Evolutionary conservation across 2,329 filamentous ascomycete species (phyloP).

Genomic region (Pseudogymnoascus sp.): DNA sequence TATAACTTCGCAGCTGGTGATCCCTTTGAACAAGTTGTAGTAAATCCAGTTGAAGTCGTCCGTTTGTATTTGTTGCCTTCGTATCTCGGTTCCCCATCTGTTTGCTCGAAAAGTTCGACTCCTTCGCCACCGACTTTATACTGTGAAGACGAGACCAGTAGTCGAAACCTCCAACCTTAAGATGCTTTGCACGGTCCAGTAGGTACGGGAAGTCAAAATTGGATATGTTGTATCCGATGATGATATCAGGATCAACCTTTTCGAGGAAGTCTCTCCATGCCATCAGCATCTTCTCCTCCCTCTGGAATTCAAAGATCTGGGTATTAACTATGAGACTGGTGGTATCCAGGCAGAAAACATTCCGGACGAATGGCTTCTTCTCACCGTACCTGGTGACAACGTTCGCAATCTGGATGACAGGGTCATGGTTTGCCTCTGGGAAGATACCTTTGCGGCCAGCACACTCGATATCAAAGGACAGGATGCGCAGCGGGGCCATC

Average conservation of each 20-base stretch:
- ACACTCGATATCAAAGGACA: constrained; percentile 98
- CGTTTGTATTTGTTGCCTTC: constrained; percentile 90
- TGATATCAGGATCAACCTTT: constrained; percentile 89
- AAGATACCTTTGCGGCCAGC: constrained; percentile 96
- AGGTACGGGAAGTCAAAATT: constrained; percentile 99
- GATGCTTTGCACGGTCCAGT: constrained; percentile 74
- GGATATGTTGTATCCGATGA: constrained; percentile 97
- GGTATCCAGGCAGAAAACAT: constrained; percentile 90
- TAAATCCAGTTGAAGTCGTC: constrained; percentile 84
- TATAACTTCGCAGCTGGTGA: constrained; percentile 92
- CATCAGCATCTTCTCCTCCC: constrained; percentile 84
- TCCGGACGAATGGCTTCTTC: constrained; percentile 88
- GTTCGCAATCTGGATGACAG: constrained; percentile 97
- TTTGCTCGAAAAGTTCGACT: constrained; percentile 90
- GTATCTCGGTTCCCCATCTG: constrained; percentile 96
- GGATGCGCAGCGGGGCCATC: constrained; percentile 85
- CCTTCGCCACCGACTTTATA: constrained; percentile 62
- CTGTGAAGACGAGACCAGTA: constrained; percentile 78
- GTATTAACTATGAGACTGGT: constrained; percentile 94
- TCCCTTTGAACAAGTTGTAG: constrained; percentile 94
- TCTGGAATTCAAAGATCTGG: constrained; percentile 75
- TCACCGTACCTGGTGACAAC: constrained; percentile 93
- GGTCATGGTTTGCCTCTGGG: constrained; percentile 83
- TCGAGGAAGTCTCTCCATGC: constrained; percentile 87
- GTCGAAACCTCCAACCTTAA: constrained; percentile 74